Percentiles rank a stretch among this genome's conserved stretches.
These are phyloP conservation scores for Triticum turgidum DNA, from an alignment of 176 grass and related monocot genomes.

Conservation along the genomic window DNA sequence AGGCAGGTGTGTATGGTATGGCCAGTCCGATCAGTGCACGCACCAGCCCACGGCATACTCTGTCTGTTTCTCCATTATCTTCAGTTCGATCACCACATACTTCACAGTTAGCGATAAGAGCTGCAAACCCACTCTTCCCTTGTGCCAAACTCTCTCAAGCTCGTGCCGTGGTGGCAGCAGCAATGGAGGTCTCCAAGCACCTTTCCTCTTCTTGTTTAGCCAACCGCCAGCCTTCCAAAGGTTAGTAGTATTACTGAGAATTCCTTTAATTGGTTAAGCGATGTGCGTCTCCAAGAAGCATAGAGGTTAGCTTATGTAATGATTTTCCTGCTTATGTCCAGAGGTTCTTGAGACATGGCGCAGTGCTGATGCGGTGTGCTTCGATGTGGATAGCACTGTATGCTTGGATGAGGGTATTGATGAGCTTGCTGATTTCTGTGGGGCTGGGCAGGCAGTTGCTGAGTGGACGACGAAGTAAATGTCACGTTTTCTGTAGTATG, in stretches of 20 bases:
- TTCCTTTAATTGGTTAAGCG: neutral
- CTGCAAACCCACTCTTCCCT: neutral
- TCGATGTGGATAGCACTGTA: constrained; percentile 92
- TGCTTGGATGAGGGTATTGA: constrained; percentile 90
- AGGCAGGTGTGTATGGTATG: constrained; percentile 27
- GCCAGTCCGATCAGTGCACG: neutral
- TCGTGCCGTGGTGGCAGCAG: neutral
- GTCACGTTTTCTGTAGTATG: neutral
- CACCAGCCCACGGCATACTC: neutral
- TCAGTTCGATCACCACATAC: neutral
- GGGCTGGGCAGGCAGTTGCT: constrained; percentile 72
- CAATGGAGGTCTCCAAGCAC: constrained; percentile 18
- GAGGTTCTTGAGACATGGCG: constrained; percentile 55
- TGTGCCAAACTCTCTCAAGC: neutral
- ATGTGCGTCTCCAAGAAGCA: neutral
- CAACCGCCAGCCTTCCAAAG: constrained; percentile 33
- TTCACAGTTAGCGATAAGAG: constrained; percentile 6
- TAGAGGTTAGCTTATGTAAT: neutral
- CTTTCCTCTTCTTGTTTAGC: neutral
- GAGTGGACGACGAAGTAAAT: constrained; percentile 50
- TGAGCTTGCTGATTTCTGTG: constrained; percentile 83
- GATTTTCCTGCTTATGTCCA: neutral
- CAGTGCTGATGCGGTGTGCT: constrained; percentile 73
- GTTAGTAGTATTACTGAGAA: neutral
- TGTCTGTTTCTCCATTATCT: neutral